Percentiles rank a stretch among this genome's conserved stretches.
Conservation (phyloP, 768 basidiomycete genomes). For the Leucocoprinus sp. region DNA sequence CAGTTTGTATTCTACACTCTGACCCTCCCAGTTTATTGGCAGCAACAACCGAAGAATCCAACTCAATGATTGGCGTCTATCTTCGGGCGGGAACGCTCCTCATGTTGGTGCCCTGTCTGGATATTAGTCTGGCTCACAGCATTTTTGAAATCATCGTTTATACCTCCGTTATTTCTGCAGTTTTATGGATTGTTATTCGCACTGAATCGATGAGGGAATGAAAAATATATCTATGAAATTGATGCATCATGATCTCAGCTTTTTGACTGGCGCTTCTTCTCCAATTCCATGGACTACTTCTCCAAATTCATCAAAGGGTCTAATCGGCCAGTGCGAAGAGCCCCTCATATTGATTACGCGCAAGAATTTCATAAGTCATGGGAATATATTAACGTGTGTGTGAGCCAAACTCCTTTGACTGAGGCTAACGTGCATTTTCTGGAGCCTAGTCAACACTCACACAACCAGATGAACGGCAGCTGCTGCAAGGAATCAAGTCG, state of each 20-base stretch:
- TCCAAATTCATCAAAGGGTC: slow-evolving; percentile 62
- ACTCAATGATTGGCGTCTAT: slow-evolving; percentile 11
- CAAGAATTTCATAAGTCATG: slow-evolving; percentile 73
- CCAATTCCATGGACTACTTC: slow-evolving; percentile 67
- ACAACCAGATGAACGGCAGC: slow-evolving; percentile 84
- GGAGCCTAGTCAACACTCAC: slow-evolving; percentile 63
- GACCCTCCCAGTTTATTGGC: slow-evolving; percentile 1
- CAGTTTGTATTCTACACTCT: not conserved
- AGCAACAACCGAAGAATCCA: slow-evolving; percentile 8
- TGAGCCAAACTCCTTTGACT: not conserved
- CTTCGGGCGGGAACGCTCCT: slow-evolving; percentile 6
- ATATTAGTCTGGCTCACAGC: slow-evolving; percentile 9
- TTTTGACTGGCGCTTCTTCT: not conserved
- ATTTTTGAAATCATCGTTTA: slow-evolving; percentile 10
- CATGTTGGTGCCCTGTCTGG: slow-evolving; percentile 11
- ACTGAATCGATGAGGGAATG: slow-evolving; percentile 1
- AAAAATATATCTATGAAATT: not conserved
- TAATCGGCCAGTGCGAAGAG: slow-evolving; percentile 37
- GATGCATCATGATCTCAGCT: not conserved
- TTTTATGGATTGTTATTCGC: slow-evolving; percentile 9
- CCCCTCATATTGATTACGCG: slow-evolving; percentile 49
- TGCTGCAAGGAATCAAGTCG: slow-evolving; percentile 69
- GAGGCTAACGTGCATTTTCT: not conserved
- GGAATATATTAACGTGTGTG: slow-evolving; percentile 58
- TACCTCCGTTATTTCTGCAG: slow-evolving; percentile 5